A percentile compares a stretch with the other conserved stretches of the same genome.
These are phyloP conservation scores for Strobilomyces echinocephalus DNA, from an alignment of 768 basidiomycete species.

Conservation along the genomic window DNA sequence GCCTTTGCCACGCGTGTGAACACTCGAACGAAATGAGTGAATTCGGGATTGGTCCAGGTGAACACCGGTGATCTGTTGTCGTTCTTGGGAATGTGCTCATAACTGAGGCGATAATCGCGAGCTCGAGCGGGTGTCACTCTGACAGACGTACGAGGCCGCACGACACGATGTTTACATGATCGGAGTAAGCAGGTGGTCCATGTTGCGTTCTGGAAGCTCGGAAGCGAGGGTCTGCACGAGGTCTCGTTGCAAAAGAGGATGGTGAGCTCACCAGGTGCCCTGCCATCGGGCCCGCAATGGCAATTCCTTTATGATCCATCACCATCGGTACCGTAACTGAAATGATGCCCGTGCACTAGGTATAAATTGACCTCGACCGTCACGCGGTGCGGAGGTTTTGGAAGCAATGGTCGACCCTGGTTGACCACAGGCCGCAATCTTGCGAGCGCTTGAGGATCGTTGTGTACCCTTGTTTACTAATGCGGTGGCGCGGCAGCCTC, in stretches of 20 bases:
- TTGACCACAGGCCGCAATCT: slow-evolving; percentile 1
- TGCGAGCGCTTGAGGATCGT: not conserved
- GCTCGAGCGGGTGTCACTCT: not conserved
- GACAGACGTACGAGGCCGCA: not conserved
- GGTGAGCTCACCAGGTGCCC: not conserved
- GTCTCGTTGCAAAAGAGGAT: slow-evolving; percentile 17
- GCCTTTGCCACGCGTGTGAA: slow-evolving; percentile 6
- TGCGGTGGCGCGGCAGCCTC: slow-evolving; percentile 15
- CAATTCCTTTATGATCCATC: slow-evolving; percentile 19
- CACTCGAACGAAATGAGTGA: slow-evolving; percentile 15
- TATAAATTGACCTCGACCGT: slow-evolving; percentile 19
- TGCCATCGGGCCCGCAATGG: slow-evolving; percentile 17
- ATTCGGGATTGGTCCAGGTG: not conserved
- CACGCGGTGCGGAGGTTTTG: slow-evolving; percentile 23
- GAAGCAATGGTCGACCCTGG: slow-evolving; percentile 3
- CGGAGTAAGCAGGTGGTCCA: slow-evolving; percentile 13
- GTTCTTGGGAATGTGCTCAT: slow-evolving; percentile 8
- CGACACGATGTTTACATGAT: slow-evolving; percentile 15
- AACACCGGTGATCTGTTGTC: not conserved
- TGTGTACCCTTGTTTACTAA: slow-evolving; percentile 29
- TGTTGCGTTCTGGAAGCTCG: slow-evolving; percentile 24
- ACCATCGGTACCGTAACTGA: slow-evolving; percentile 29
- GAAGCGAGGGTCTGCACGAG: slow-evolving; percentile 25
- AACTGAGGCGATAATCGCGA: slow-evolving; percentile 2
- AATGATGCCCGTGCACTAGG: slow-evolving; percentile 27